Base-by-base conservation (phyloP, 1,139 yeast genomes). In the Candida tetrigidarum region DNA sequence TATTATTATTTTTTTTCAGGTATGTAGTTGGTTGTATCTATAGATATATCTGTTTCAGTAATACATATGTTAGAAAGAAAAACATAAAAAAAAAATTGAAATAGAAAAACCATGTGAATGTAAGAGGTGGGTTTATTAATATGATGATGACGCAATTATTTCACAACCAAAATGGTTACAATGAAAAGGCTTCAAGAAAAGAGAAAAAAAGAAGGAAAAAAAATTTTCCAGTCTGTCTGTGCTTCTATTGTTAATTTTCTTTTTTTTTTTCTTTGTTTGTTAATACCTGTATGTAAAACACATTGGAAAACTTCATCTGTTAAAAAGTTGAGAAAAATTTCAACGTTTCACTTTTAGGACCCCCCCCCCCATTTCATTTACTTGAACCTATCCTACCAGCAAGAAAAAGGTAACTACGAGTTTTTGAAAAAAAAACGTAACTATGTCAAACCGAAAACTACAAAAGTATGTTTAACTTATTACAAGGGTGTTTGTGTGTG, bases 391-490 rank as follows among this genome's bases (percentile, higher is more conserved):
- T n/a, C n/a, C n/a, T n/a, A n/a, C n/a, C n/a, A n/a, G n/a, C n/a
- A n/a, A n/a, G n/a, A n/a, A n/a, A n/a, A n/a, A n/a, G n/a, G n/a
- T n/a, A n/a, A n/a, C n/a, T n/a, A n/a, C n/a, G n/a, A n/a, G n/a
- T n/a, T n/a, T n/a, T 35, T 35, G 14, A 22, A 30, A n/a, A 32
- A 18, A 18, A 22, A 29, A 18, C 20, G 23, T 10, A 39, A 39
- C 26, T 33, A 22, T 70, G 76, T 64, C 76, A 30, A 72, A 71
- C 45, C 59, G 80, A 50, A 74, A 74, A 57, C 70, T 74, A 56
- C 79, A 74, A 54, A 74, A 74, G 79, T 73, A 72, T 54, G 78
- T 63, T 25, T 6, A 12, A 22, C n/a, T n/a, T n/a, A n/a, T n/a
- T n/a, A n/a, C n/a, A n/a, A n/a, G n/a, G n/a, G n/a, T n/a, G n/a